A percentile compares a stretch with the other conserved stretches of the same genome.
phyloP scores from a whole-genome alignment of 1,284 basidiomycete genomes.

The Rhodotorula glutinis region DNA sequence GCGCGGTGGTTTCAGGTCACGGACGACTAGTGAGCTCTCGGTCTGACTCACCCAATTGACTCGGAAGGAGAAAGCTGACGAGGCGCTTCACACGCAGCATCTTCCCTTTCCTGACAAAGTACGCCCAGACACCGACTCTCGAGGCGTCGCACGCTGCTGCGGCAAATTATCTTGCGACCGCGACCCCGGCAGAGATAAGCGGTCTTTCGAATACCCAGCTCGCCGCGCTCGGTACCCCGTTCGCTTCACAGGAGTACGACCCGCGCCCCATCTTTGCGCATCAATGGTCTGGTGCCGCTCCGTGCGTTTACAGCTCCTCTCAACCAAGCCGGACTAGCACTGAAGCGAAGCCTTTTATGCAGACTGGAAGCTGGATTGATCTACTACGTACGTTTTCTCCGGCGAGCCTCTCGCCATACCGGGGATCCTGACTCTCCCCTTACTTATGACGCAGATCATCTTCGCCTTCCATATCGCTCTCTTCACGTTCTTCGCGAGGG shows the following conservation, averaged over 20 bases:
- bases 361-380: constrained; percentile 23
- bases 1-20: constrained; percentile 46
- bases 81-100: not conserved
- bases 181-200: constrained; percentile 3
- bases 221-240: constrained; percentile 43
- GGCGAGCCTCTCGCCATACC: too few species aligned
- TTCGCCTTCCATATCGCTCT: constrained; percentile 46
- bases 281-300: constrained; percentile 41
- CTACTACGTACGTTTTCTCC: not conserved
- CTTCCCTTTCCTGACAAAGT: constrained; percentile 13
- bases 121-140: constrained; percentile 22
- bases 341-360: constrained; percentile 41
- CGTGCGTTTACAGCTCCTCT: not conserved
- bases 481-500: constrained; percentile 34
- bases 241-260: constrained; percentile 45
- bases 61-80: constrained; percentile 1
- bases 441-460: too few species aligned
- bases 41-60: constrained; percentile 17
- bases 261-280: constrained; percentile 41
- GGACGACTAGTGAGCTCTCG: constrained; percentile 13
- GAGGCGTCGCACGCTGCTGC: constrained; percentile 39
- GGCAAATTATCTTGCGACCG: not conserved
- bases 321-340: constrained; percentile 43
- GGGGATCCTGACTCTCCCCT: too few species aligned
- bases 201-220: constrained; percentile 10